These are phyloP conservation scores for Aspergillus steynii DNA, from an alignment of 495 filamentous ascomycete genomes.

Conservation along the genomic window DNA sequence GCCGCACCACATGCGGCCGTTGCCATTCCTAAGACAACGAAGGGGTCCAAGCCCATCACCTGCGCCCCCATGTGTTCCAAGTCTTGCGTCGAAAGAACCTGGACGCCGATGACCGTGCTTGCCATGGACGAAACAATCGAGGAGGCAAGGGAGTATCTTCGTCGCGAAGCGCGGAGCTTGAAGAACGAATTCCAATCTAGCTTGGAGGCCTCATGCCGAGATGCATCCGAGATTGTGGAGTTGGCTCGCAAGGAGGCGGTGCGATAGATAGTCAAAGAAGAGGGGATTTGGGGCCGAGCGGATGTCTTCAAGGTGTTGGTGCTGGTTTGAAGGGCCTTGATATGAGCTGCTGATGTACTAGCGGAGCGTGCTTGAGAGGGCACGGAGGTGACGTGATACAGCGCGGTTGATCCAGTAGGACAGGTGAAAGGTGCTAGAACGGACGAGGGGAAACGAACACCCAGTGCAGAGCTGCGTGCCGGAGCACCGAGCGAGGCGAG, in stretches of 20 bases:
- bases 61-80: constrained; percentile 67
- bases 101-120: constrained; percentile 59
- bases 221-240: constrained; percentile 33
- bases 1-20: constrained; percentile 68
- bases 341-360: constrained; percentile 16
- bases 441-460: constrained; percentile 27
- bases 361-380: constrained; percentile 16
- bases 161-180: constrained; percentile 78
- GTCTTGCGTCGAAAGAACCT: constrained; percentile 62
- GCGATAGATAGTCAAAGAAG: constrained; percentile 27
- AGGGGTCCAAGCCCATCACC: constrained; percentile 78
- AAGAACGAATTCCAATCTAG: constrained; percentile 96
- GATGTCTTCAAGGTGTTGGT: constrained; percentile 17
- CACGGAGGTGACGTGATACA: constrained; percentile 23
- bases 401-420: constrained; percentile 15
- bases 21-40: constrained; percentile 77
- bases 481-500: constrained; percentile 28
- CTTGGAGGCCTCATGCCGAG: constrained; percentile 30
- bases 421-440: constrained; percentile 23
- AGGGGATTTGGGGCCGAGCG: constrained; percentile 21
- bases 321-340: constrained; percentile 9
- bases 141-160: constrained; percentile 76
- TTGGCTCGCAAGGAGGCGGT: constrained; percentile 39
- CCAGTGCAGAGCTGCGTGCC: constrained; percentile 31
- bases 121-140: constrained; percentile 64